Conservation (phyloP, 768 basidiomycete species). For the Termitomyces sp. region DNA sequence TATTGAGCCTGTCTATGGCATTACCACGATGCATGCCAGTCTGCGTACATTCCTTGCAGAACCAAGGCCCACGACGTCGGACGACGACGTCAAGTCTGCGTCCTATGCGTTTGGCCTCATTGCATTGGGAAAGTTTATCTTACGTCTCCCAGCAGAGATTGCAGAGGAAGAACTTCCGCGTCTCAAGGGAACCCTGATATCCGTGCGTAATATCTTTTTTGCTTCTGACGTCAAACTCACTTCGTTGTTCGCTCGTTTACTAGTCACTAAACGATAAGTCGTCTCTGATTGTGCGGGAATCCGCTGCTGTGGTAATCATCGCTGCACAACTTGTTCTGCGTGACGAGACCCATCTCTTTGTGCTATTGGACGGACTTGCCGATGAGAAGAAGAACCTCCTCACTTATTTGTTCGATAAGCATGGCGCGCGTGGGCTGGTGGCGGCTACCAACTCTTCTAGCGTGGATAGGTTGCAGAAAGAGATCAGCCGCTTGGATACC, state of each 20-base stretch:
- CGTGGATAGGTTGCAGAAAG: conserved; percentile 70
- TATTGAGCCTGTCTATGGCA: conserved; percentile 79
- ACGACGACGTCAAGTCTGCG: conserved; percentile 51
- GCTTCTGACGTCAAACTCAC: not conserved
- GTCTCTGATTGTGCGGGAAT: conserved; percentile 78
- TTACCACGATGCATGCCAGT: conserved; percentile 77
- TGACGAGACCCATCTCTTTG: conserved; percentile 80
- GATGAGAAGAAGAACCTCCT: conserved; percentile 88
- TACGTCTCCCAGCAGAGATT: conserved; percentile 77
- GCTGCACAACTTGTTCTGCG: conserved; percentile 79
- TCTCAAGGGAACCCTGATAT: conserved; percentile 62
- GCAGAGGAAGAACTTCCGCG: conserved; percentile 86
- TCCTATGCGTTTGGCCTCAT: conserved; percentile 82
- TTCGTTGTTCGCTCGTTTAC: not conserved
- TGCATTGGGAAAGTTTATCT: conserved; percentile 76
- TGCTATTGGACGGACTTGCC: conserved; percentile 75
- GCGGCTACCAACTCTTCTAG: conserved; percentile 36
- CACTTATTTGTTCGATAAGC: conserved; percentile 87
- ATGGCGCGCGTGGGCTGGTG: conserved; percentile 57
- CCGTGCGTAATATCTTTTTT: conserved; percentile 38
- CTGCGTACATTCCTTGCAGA: conserved; percentile 60
- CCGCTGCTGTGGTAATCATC: conserved; percentile 77
- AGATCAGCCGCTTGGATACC: conserved; percentile 76
- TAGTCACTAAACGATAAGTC: conserved; percentile 69
- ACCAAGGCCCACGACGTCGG: conserved; percentile 35